Conservation (phyloP, 805 yeast genomes). For the Hanseniaspora clermontiae region DNA sequence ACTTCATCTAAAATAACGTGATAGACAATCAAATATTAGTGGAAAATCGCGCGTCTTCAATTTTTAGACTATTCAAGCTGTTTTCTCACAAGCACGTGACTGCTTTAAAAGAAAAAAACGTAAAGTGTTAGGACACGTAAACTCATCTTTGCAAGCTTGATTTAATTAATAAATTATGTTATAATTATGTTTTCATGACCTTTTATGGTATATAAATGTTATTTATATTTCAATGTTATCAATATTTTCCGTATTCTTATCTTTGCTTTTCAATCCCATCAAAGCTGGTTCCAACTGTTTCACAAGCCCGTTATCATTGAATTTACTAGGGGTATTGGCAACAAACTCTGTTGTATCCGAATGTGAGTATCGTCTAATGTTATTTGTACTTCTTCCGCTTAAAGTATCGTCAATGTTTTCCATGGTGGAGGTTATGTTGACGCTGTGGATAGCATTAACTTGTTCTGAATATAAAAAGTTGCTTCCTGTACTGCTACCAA, state of each 20-base stretch:
- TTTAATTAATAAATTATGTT: too few species aligned
- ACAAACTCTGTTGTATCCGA: not conserved
- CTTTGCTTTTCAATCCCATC: constrained; percentile 2
- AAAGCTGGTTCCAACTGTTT: constrained; percentile 9
- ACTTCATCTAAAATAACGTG: not conserved
- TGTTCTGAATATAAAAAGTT: constrained; percentile 3
- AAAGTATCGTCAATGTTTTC: not conserved
- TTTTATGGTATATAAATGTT: not conserved
- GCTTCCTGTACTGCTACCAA: not conserved
- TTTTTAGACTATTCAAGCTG: not conserved
- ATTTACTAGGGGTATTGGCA: not conserved
- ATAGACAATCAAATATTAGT: not conserved
- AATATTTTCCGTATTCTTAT: not conserved
- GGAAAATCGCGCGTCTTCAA: not conserved
- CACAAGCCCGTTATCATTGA: not conserved
- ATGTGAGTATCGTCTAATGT: not conserved
- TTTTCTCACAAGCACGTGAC: not conserved
- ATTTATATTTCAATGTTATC: not conserved
- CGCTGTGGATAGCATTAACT: not conserved
- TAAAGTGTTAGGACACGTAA: too few species aligned
- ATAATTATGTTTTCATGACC: too few species aligned
- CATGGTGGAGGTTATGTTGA: not conserved
- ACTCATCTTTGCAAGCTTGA: too few species aligned
- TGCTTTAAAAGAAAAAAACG: not conserved
- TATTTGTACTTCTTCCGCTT: not conserved